Evolutionary conservation across 768 basidiomycete genomes (phyloP).

Genomic region (Basidioascus undulatus): DNA sequence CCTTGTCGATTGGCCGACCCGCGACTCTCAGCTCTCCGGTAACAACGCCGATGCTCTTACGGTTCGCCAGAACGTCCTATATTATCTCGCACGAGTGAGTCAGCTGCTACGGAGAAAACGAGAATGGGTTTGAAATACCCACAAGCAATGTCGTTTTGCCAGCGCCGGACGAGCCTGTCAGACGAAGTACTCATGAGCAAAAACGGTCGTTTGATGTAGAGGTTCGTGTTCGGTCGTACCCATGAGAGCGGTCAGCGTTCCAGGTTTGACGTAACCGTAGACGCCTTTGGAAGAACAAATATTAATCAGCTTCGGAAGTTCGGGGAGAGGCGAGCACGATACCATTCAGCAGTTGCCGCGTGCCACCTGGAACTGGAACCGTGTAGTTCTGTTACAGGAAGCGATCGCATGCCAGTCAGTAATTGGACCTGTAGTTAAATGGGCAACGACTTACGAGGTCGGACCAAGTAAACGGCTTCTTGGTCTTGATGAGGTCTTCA

Average conservation of each 20-base stretch:
- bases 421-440: not conserved
- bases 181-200: too few relatives aligned
- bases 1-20: conserved; percentile 31
- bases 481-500: conserved; percentile 17
- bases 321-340: too few relatives aligned
- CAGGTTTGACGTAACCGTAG: conserved; percentile 63
- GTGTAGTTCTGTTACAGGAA: too few relatives aligned
- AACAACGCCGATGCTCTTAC: conserved; percentile 43
- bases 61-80: conserved; percentile 39
- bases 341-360: too few relatives aligned
- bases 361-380: conserved; percentile 28
- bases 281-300: too few relatives aligned
- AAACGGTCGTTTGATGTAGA: too few relatives aligned
- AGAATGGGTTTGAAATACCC: too few relatives aligned
- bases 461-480: conserved; percentile 53
- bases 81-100: too few relatives aligned
- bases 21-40: conserved; percentile 41
- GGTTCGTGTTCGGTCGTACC: too few relatives aligned
- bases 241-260: conserved; percentile 65
- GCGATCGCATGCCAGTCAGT: too few relatives aligned
- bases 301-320: too few relatives aligned
- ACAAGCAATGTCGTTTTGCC: conserved; percentile 32
- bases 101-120: conserved; percentile 4
- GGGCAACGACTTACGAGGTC: conserved; percentile 20
- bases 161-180: conserved; percentile 55